These are phyloP conservation scores for Hygrophoropsis aurantiaca DNA, from an alignment of 768 basidiomycete species.

Conservation along the genomic window DNA sequence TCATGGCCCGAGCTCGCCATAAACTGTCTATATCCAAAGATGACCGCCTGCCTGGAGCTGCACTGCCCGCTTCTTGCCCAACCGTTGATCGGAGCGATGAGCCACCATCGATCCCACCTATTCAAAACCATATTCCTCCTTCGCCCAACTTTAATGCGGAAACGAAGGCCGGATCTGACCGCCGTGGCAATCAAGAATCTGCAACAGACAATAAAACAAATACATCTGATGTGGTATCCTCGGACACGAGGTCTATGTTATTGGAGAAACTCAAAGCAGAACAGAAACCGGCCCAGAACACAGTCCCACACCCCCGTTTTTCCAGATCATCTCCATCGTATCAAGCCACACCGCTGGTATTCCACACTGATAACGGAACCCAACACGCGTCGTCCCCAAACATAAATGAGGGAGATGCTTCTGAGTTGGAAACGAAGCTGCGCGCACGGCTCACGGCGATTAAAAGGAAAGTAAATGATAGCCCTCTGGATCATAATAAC, in stretches of 20 bases:
- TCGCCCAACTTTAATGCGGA: background rate
- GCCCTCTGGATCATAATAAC: constrained; percentile 1
- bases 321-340: background rate
- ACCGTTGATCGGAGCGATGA: constrained; percentile 1
- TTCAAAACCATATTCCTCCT: background rate
- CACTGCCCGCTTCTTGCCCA: constrained; percentile 3
- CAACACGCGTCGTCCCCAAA: constrained; percentile 7
- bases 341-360: constrained; percentile 5
- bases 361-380: constrained; percentile 21
- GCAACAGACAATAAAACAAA: background rate
- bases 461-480: constrained; percentile 23
- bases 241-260: constrained; percentile 35
- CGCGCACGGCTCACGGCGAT: constrained; percentile 48
- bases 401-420: background rate
- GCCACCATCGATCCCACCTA: background rate
- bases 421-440: constrained; percentile 41
- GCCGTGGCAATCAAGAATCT: constrained; percentile 1
- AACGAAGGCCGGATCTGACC: background rate
- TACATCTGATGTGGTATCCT: background rate
- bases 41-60: constrained; percentile 1
- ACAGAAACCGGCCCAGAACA: constrained; percentile 30
- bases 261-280: constrained; percentile 45
- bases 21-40: constrained; percentile 15
- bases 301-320: constrained; percentile 5
- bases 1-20: constrained; percentile 30